Evolutionary conservation across 176 grass and related monocot genomes (phyloP), one percentile per base, ranked within the genome.

Genomic region (Oryza coarctata): DNA sequence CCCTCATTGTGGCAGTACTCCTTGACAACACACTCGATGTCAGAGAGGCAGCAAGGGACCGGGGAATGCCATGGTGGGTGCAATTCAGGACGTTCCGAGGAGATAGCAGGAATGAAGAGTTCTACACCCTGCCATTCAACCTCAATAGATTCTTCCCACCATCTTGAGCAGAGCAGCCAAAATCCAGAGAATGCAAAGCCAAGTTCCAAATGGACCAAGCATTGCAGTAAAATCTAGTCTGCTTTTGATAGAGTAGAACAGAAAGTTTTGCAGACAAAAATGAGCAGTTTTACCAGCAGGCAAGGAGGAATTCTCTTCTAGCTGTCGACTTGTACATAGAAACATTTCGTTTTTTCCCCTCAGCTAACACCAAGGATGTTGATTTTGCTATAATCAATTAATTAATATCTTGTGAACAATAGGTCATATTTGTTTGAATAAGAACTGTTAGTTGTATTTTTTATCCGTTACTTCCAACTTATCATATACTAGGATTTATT

Each of bases 61-160:
- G 96, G 11, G 96, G 96, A 23, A 99, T 99, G 96, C 80, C 89
- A 3, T 99, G 96, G 96, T 99, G 96, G 96, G 84, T 80, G 0
- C 86, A 88, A 0, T 99, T 99, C 81, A 74, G 96, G 63, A 99
- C 96, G 20, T 95, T 88, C 77, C 57, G 89, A 66, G 96, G 96
- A 1, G 96, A 99, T 65, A 93, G 86, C 65, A 88, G 93, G 33
- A 99, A 95, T 0, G 87, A 95, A 55, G 96, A 99, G 81, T 99
- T 99, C 77, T 99, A 99, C 41, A 91, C 90, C 8, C 73, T 99
- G 80, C 96, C 96, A 18, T 99, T 99, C 83, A 95, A 99, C 73
- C 92, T 99, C 71, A 92, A 93, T 40, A 85, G 93, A 45, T 99
- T 95, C 76, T 91, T 99, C 62, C 91, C 93, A 12, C 90, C 93